Evolutionary conservation across 2,329 filamentous ascomycete species (phyloP).

Genomic region (Xylariales sp.): DNA sequence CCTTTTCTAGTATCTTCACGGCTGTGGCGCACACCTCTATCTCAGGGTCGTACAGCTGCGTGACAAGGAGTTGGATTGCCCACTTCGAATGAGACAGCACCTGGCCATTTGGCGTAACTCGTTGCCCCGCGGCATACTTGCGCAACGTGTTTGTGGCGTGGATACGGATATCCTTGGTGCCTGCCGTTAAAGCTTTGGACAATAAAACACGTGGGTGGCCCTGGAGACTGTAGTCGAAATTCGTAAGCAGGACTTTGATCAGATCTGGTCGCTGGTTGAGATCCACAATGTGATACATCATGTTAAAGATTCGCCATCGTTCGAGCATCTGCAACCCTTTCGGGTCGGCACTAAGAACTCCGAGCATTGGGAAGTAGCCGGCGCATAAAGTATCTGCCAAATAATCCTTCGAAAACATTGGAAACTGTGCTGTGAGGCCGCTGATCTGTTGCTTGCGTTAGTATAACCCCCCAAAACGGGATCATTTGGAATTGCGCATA

Average conservation of each 20-base stretch:
- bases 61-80: conserved; percentile 96
- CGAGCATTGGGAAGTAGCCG: conserved; percentile 92
- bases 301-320: conserved; percentile 97
- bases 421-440: conserved; percentile 73
- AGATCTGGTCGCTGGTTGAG: conserved; percentile 86
- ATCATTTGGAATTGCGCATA: conserved; percentile 38
- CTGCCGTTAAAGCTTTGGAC: conserved; percentile 88
- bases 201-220: conserved; percentile 89
- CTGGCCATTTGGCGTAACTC: conserved; percentile 30
- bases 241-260: conserved; percentile 80
- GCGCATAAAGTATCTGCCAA: conserved; percentile 83
- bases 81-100: conserved; percentile 73
- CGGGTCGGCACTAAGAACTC: conserved; percentile 75
- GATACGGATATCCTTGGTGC: conserved; percentile 87
- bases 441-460: conserved; percentile 45
- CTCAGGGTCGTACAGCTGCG: conserved; percentile 94
- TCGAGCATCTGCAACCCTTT: conserved; percentile 88
- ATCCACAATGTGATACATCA: conserved; percentile 98
- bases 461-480: conserved; percentile 1
- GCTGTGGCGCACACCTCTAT: conserved; percentile 95
- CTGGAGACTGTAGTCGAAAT: conserved; percentile 85
- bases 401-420: conserved; percentile 82
- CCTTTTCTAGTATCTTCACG: conserved; percentile 95
- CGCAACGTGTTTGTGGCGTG: conserved; percentile 82
- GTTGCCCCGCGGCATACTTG: conserved; percentile 70